Conservation (phyloP, 441 rosid species). For the Gossypium davidsonii region DNA sequence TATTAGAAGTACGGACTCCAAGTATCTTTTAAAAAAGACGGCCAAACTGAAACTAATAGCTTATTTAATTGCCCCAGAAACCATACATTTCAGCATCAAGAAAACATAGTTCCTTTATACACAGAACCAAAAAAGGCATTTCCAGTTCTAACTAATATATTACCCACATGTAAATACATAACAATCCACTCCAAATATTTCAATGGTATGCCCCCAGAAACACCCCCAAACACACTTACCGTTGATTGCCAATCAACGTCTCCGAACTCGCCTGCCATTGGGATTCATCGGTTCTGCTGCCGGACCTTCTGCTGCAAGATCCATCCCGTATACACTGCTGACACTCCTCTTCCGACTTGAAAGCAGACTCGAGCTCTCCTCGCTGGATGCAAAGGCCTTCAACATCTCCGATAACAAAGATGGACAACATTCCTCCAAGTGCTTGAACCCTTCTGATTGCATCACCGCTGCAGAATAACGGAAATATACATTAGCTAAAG, state of each 20-base stretch:
- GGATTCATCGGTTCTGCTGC: slow-evolving; percentile 48
- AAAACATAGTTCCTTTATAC: slow-evolving; percentile 9
- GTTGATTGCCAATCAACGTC: slow-evolving; percentile 41
- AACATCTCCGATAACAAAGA: slow-evolving; percentile 68
- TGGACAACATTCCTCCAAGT: slow-evolving; percentile 85
- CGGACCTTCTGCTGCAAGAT: slow-evolving; percentile 36
- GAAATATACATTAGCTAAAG: slow-evolving; percentile 5
- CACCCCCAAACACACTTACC: slow-evolving; percentile 58
- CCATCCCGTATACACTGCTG: slow-evolving; percentile 64
- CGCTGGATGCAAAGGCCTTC: slow-evolving; percentile 64
- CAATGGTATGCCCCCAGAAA: slow-evolving; percentile 22
- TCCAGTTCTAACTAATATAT: background rate
- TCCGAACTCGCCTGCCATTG: slow-evolving; percentile 55
- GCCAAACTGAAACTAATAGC: too few relatives aligned
- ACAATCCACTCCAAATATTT: too few relatives aligned
- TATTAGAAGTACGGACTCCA: too few relatives aligned
- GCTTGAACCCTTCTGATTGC: slow-evolving; percentile 85
- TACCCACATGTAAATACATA: too few relatives aligned
- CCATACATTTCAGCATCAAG: background rate
- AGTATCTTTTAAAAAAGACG: too few relatives aligned
- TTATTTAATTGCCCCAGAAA: background rate
- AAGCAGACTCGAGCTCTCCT: slow-evolving; percentile 44
- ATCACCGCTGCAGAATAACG: slow-evolving; percentile 54
- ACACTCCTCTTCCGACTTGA: slow-evolving; percentile 64
- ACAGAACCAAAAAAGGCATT: background rate